These are phyloP conservation scores for Diaporthe australafricana DNA, from an alignment of 2,329 filamentous ascomycete species.

Conservation along the genomic window DNA sequence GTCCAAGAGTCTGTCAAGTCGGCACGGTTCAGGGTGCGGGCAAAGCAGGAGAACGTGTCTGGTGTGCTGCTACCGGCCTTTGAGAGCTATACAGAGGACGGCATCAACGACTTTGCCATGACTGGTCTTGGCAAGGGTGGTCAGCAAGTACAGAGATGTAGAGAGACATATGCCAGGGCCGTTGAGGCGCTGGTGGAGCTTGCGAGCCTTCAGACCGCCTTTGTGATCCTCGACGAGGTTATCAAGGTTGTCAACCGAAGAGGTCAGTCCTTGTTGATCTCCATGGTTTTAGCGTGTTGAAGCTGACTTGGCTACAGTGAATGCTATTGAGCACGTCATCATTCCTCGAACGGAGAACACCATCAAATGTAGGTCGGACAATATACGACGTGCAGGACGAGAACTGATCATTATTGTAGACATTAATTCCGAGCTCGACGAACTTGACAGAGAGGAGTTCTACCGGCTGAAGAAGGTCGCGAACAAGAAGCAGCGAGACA, in stretches of 20 bases:
- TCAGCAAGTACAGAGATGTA: constrained; percentile 93
- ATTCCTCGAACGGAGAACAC: constrained; percentile 98
- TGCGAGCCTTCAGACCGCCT: constrained; percentile 95
- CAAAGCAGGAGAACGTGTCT: constrained; percentile 98
- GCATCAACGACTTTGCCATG: constrained; percentile 94
- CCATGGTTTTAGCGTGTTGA: constrained; percentile 39
- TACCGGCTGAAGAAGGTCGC: constrained; percentile 97
- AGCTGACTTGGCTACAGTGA: constrained; percentile 69
- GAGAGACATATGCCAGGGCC: constrained; percentile 95
- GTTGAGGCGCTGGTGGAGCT: constrained; percentile 97
- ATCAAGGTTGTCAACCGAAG: constrained; percentile 99
- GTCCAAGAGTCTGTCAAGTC: constrained; percentile 96
- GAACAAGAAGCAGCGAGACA: constrained; percentile 84
- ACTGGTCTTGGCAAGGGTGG: constrained; percentile 97
- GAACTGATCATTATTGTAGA: constrained; percentile 59
- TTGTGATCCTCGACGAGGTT: constrained; percentile 97
- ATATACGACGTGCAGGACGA: not conserved
- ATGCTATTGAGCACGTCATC: constrained; percentile 96
- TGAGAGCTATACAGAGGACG: constrained; percentile 89
- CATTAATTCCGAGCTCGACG: constrained; percentile 98
- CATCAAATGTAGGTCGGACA: constrained; percentile 81
- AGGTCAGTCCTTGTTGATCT: constrained; percentile 63
- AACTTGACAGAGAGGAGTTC: constrained; percentile 97
- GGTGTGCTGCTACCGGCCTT: constrained; percentile 95
- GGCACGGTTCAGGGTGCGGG: constrained; percentile 91